These are phyloP conservation scores for Aspergillus mulundensis DNA, from an alignment of 495 filamentous ascomycete species.

Conservation along the genomic window DNA sequence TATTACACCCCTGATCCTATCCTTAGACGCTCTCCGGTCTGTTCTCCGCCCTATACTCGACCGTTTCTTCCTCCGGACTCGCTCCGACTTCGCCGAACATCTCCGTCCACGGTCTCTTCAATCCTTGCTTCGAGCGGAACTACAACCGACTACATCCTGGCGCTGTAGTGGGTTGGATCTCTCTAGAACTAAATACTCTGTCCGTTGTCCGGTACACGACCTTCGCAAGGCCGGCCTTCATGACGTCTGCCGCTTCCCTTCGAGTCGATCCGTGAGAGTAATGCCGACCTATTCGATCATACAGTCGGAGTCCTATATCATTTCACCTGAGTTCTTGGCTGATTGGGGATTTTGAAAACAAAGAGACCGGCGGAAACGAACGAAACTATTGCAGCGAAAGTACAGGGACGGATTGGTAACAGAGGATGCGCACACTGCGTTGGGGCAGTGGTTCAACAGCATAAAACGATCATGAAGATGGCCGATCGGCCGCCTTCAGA, in stretches of 20 bases:
- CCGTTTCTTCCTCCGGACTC: slow-evolving; percentile 6
- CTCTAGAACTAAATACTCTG: slow-evolving; percentile 8
- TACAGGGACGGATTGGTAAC: neutral
- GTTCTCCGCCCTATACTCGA: slow-evolving; percentile 9
- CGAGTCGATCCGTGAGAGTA: slow-evolving; percentile 27
- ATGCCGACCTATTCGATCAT: slow-evolving; percentile 36
- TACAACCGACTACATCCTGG: slow-evolving; percentile 25
- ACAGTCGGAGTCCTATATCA: slow-evolving; percentile 25
- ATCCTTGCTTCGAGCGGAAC: slow-evolving; percentile 7
- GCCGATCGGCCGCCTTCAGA: slow-evolving; percentile 32
- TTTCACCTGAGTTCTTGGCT: slow-evolving; percentile 27
- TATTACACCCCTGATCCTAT: slow-evolving; percentile 13
- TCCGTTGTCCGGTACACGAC: slow-evolving; percentile 38
- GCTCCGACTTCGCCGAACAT: slow-evolving; percentile 9
- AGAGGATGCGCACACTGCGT: slow-evolving; percentile 21
- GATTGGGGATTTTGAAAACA: slow-evolving; percentile 12
- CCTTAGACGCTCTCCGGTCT: slow-evolving; percentile 15
- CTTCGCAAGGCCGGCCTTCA: slow-evolving; percentile 5
- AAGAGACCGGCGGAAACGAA: neutral
- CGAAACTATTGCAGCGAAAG: neutral
- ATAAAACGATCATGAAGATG: slow-evolving; percentile 29
- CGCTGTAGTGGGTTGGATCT: slow-evolving; percentile 37
- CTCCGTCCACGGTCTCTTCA: neutral
- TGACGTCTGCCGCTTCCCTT: slow-evolving; percentile 15
- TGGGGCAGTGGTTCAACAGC: slow-evolving; percentile 9